Evolutionary conservation across 179 eudicot species (phyloP), one percentile per base, ranked within the genome.

Genomic region (Actinidia polygama): DNA sequence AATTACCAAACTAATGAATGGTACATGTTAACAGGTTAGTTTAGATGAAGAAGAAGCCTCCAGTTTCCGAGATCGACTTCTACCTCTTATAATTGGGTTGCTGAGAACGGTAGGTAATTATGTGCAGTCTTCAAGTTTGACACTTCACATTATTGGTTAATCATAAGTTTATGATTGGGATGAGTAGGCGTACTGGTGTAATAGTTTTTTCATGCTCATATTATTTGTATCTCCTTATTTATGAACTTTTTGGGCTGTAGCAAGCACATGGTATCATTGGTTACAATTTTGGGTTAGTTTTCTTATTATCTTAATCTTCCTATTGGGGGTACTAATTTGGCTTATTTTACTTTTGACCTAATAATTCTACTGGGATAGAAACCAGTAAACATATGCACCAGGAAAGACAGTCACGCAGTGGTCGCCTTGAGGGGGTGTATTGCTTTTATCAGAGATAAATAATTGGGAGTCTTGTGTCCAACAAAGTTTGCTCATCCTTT

Each of bases 61-160:
- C 59, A 89, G 82, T 81, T 88, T 92, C 79, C 93, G 89, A 82
- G 99, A 97, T 87, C 93, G 82, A 84, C 94, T 97, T 85, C 92
- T 97, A 53, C 99, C 99, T 40, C 85, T 94, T 82, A 82, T 94
- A 71, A 89, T 97, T 86, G 98, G 99, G 70, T 85, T 97, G 89
- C 97, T 97, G 70, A 94, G 98, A 91, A 95, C 98, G 57, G 99
- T 95, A 84, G 88, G 98, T 86, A 74, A 77, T 79, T 61, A 78
- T 40, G 59, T 75, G 49, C 68, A 64, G 18, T 73, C 53, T 81
- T 82, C 76, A 55, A 53, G 54, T 15, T 40, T 62, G 36, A 62
- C 46, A 21, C 46, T 61, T 59, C 50, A 5, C 36, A 11, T 58
- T 44, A 44, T 59, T 18, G 64, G 15, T 75, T 36, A 54, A 16